Conservation (phyloP, 805 yeast species). For the Yamadazyma philogaea region DNA sequence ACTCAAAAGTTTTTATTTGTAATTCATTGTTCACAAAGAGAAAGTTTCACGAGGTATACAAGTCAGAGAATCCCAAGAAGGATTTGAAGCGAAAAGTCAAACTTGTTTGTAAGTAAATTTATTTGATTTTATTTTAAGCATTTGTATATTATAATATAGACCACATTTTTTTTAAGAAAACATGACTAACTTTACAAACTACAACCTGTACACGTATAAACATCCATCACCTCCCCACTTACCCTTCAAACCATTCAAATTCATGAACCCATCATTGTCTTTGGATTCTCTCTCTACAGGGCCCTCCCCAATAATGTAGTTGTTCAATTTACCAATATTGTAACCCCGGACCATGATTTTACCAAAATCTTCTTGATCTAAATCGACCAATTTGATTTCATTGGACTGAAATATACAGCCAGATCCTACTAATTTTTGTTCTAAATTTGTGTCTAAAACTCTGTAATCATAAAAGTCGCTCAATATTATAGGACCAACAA, state of each 20-base stretch:
- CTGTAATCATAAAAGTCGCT: conserved; percentile 66
- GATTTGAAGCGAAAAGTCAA: conserved; percentile 10
- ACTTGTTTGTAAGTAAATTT: conserved; percentile 11
- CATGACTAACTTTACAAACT: not conserved
- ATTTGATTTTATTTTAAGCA: not conserved
- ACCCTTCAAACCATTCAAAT: conserved; percentile 47
- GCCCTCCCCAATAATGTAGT: conserved; percentile 16
- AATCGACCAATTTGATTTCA: conserved; percentile 53
- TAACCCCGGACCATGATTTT: conserved; percentile 60
- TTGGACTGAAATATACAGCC: conserved; percentile 61
- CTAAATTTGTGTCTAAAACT: conserved; percentile 27
- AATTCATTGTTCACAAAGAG: conserved; percentile 16
- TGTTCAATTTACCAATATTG: conserved; percentile 51
- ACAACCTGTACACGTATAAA: conserved; percentile 43
- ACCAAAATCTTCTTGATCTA: conserved; percentile 43
- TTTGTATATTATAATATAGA: not conserved
- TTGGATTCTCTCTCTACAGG: conserved; percentile 9
- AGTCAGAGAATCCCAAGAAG: not conserved
- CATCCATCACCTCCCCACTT: conserved; percentile 73
- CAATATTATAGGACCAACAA: conserved; percentile 56
- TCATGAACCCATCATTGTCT: conserved; percentile 39
- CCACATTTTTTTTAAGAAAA: not conserved
- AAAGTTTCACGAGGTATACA: conserved; percentile 8
- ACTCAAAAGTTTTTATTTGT: conserved; percentile 26
- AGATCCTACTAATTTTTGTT: conserved; percentile 31